Evolutionary conservation across 1,284 basidiomycete genomes (phyloP).

Genomic region (Cryptococcus jaspeensis): DNA sequence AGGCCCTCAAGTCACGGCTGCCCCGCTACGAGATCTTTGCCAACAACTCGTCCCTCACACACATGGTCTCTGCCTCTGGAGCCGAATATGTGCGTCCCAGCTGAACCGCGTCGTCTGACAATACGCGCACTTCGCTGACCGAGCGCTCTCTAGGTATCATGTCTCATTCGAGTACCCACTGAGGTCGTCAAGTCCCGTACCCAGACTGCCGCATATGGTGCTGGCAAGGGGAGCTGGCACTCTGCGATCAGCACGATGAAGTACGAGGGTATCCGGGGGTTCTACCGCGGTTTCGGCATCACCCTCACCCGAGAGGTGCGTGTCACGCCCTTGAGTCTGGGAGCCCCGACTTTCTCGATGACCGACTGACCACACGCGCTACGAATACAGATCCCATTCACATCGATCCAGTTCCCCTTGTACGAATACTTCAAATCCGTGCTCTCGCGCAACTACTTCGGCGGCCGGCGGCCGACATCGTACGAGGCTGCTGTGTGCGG

Average conservation of each 20-base stretch:
- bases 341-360: not conserved
- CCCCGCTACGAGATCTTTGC: slow-evolving; percentile 55
- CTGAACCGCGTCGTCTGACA: not conserved
- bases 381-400: slow-evolving; percentile 83
- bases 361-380: not conserved
- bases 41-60: slow-evolving; percentile 66
- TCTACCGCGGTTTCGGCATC: slow-evolving; percentile 75
- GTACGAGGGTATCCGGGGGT: slow-evolving; percentile 65
- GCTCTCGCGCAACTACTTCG: slow-evolving; percentile 54
- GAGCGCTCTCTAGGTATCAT: slow-evolving; percentile 67
- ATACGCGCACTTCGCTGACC: not conserved
- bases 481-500: slow-evolving; percentile 90
- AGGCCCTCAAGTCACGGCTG: slow-evolving; percentile 74
- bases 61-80: slow-evolving; percentile 75
- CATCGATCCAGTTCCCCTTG: slow-evolving; percentile 93
- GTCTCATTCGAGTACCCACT: slow-evolving; percentile 88
- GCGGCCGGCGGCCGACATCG: slow-evolving; percentile 61
- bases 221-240: slow-evolving; percentile 39
- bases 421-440: slow-evolving; percentile 84
- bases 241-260: slow-evolving; percentile 56
- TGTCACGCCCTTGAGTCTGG: too few species aligned
- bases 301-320: slow-evolving; percentile 74
- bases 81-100: slow-evolving; percentile 69
- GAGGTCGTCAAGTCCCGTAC: slow-evolving; percentile 88
- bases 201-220: slow-evolving; percentile 70